These are phyloP conservation scores for Astraeus odoratus DNA, from an alignment of 768 basidiomycete species.

Conservation along the genomic window DNA sequence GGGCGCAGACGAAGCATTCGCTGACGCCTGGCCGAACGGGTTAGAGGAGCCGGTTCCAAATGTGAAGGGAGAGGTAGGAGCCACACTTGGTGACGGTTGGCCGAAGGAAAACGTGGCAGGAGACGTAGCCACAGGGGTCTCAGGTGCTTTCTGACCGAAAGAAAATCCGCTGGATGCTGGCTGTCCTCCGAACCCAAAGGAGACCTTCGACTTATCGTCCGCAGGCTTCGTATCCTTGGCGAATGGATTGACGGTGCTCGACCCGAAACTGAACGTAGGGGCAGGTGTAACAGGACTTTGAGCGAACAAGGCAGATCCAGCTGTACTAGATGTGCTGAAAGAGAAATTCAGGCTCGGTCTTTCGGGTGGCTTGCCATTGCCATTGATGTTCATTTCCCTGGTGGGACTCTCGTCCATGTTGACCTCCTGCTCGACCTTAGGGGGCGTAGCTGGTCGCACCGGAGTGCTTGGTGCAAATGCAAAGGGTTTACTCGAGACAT, in stretches of 20 bases:
- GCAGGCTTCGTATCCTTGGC: constrained; percentile 39
- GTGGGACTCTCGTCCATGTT: constrained; percentile 81
- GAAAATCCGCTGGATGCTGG: constrained; percentile 34
- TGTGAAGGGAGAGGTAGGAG: constrained; percentile 35
- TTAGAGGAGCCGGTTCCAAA: constrained; percentile 36
- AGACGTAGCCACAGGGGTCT: constrained; percentile 35
- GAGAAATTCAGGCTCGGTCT: constrained; percentile 42
- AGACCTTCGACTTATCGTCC: constrained; percentile 34
- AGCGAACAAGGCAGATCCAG: constrained; percentile 29
- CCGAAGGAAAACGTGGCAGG: constrained; percentile 46
- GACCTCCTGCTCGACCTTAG: constrained; percentile 58
- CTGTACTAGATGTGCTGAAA: constrained; percentile 34
- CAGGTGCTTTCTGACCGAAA: constrained; percentile 39
- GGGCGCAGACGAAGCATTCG: constrained; percentile 39
- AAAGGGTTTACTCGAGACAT: constrained; percentile 47
- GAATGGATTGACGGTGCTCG: constrained; percentile 40
- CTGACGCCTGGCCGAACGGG: constrained; percentile 37
- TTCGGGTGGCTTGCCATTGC: constrained; percentile 28
- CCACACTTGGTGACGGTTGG: constrained; percentile 30
- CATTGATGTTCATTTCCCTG: constrained; percentile 47
- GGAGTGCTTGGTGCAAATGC: constrained; percentile 40
- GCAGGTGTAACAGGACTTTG: constrained; percentile 27
- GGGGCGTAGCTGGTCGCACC: constrained; percentile 57
- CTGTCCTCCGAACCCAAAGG: constrained; percentile 47
- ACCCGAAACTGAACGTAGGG: constrained; percentile 29